phyloP scores from a whole-genome alignment of 305 asterid species.

The Withania somnifera region DNA sequence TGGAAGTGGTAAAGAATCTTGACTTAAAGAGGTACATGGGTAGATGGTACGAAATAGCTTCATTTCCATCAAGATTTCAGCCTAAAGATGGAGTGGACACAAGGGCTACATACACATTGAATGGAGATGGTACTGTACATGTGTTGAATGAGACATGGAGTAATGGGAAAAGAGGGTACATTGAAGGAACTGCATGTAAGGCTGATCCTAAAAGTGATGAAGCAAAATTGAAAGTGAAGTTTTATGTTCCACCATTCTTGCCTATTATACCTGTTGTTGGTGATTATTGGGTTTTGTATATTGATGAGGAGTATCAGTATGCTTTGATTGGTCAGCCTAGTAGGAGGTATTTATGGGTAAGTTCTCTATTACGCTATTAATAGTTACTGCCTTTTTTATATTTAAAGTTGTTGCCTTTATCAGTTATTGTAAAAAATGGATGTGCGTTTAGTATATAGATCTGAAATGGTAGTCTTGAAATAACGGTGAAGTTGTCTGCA shows the following conservation, averaged over 20 bases:
- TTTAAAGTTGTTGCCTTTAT: background rate
- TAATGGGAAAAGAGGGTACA: constrained; percentile 18
- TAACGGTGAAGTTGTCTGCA: background rate
- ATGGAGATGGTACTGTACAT: constrained; percentile 22
- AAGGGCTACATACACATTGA: constrained; percentile 29
- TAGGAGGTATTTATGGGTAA: constrained; percentile 27
- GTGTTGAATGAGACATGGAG: constrained; percentile 33
- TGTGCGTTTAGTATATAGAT: background rate
- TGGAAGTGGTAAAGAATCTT: constrained; percentile 23
- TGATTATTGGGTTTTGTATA: constrained; percentile 31
- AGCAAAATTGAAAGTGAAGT: constrained; percentile 35
- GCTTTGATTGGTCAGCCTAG: constrained; percentile 30
- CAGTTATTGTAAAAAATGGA: background rate
- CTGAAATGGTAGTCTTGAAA: background rate
- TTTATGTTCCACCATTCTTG: constrained; percentile 33
- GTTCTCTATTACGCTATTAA: background rate
- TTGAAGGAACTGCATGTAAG: constrained; percentile 28
- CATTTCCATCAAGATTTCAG: constrained; percentile 26
- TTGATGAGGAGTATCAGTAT: constrained; percentile 27
- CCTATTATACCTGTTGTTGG: constrained; percentile 30
- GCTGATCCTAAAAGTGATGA: constrained; percentile 27
- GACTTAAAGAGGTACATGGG: constrained; percentile 29
- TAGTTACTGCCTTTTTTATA: background rate
- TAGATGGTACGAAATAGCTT: constrained; percentile 40
- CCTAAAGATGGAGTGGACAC: constrained; percentile 27